Base-by-base conservation (phyloP, 2,329 filamentous ascomycete genomes). In the Blastomyces parvus region DNA sequence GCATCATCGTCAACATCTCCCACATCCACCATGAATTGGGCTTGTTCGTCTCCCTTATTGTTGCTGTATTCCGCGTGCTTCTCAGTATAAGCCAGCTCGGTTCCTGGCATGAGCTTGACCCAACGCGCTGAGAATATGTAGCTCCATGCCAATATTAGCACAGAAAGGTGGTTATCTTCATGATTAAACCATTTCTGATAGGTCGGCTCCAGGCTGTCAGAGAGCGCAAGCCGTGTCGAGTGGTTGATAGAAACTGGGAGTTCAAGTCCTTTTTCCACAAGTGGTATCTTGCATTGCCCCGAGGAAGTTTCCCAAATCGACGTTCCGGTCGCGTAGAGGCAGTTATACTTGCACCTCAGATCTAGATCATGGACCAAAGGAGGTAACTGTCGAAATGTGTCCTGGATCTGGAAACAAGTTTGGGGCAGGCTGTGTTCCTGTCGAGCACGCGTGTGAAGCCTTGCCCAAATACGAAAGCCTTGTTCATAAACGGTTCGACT, bases 91-190 rank as follows among this genome's bases (percentile, higher is more conserved):
- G 44, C 25, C 44, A 48, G 44, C 13, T 53, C 9, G 27, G 62
- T 36, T 40, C 53, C 57, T n/a, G 63, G 58, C 53, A 66, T 62
- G 13, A 66, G 42, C 44, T 64, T 57, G 14, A 36, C 64, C 63
- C 60, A 66, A 19, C 60, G 52, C 9, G 62, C 60, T 55, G 62
- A 66, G 25, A 63, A 42, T 36, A 66, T 61, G 30, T 63, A 66
- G 48, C 60, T 62, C 64, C 60, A 66, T 14, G 64, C 62, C 19
- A 64, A 50, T 52, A 64, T 64, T 36, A 66, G 59, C 61, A 62
- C 59, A 61, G 59, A 53, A 57, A 66, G 25, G 57, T 63, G 65
- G 52, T 62, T 61, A 6, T 64, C 44, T 60, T 61, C 46, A 11
- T 25, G 9, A n/a, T 48, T 55, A 61, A 66, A 66, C 63, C 63